Evolutionary conservation across 148 eudicot genomes (phyloP).

Genomic region (Vaccinium corymbosum): DNA sequence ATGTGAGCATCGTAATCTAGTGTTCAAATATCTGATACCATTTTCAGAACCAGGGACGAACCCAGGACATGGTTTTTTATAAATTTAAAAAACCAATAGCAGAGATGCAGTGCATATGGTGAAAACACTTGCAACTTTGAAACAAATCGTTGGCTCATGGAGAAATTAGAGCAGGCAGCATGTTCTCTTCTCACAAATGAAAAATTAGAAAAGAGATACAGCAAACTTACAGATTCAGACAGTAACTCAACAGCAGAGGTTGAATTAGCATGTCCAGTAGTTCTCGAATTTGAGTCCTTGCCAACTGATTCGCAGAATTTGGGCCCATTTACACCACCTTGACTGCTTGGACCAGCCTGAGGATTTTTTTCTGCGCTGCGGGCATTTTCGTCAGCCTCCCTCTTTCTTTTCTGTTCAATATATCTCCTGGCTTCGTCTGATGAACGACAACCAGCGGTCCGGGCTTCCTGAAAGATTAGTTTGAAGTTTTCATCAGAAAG

Average conservation of each 20-base stretch:
- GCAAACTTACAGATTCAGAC: conserved; percentile 61
- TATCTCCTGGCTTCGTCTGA: conserved; percentile 62
- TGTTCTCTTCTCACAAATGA: not conserved
- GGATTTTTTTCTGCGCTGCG: conserved; percentile 37
- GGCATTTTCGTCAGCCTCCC: conserved; percentile 59
- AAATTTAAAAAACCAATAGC: not conserved
- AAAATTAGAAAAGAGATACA: not conserved
- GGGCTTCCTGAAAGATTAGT: conserved; percentile 59
- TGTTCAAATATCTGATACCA: not conserved
- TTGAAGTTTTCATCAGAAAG: not conserved
- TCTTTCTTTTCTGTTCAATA: conserved; percentile 56
- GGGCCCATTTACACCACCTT: conserved; percentile 23
- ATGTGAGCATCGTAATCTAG: not conserved
- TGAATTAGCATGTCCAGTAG: conserved; percentile 36
- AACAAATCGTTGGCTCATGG: not conserved
- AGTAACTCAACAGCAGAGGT: conserved; percentile 69
- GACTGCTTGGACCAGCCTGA: conserved; percentile 55
- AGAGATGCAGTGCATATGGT: conserved; percentile 3
- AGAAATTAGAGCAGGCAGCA: not conserved
- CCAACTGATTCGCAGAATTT: conserved; percentile 24
- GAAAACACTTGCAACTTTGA: not conserved
- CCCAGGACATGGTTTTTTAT: not conserved
- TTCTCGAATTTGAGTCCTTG: conserved; percentile 36
- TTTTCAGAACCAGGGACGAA: not conserved
- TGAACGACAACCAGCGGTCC: conserved; percentile 81